phyloP scores from a whole-genome alignment of 768 basidiomycete genomes.

The Suillus bovinus region DNA sequence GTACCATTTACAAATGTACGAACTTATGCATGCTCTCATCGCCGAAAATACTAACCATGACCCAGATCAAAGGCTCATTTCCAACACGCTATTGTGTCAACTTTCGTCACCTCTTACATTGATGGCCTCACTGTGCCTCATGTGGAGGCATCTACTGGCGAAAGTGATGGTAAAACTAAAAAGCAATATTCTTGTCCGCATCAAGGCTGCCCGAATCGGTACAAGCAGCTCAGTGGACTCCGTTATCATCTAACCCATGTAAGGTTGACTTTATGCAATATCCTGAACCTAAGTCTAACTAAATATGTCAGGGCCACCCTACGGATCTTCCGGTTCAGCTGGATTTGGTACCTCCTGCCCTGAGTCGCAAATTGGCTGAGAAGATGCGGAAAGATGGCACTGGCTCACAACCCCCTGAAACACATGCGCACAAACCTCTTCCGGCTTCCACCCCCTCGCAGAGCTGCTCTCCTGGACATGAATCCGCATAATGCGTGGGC shows the following conservation, averaged over 20 bases:
- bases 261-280: slow-evolving; percentile 26
- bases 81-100: slow-evolving; percentile 49
- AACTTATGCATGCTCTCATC: slow-evolving; percentile 6
- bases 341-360: slow-evolving; percentile 64
- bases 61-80: slow-evolving; percentile 78
- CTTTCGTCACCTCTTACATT: slow-evolving; percentile 27
- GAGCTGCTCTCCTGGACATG: background rate
- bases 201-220: slow-evolving; percentile 69
- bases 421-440: background rate
- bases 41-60: slow-evolving; percentile 12
- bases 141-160: slow-evolving; percentile 27
- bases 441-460: background rate
- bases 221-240: slow-evolving; percentile 81
- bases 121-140: slow-evolving; percentile 27
- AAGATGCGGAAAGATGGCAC: slow-evolving; percentile 36
- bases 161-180: slow-evolving; percentile 42
- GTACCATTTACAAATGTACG: slow-evolving; percentile 84
- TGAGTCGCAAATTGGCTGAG: slow-evolving; percentile 60
- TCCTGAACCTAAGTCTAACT: slow-evolving; percentile 9
- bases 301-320: slow-evolving; percentile 59
- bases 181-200: slow-evolving; percentile 61
- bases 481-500: background rate
- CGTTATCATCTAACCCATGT: slow-evolving; percentile 81
- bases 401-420: slow-evolving; percentile 10
- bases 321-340: slow-evolving; percentile 64